Evolutionary conservation across 148 eudicot genomes (phyloP).

Genomic region (Vaccinium myrtillus): DNA sequence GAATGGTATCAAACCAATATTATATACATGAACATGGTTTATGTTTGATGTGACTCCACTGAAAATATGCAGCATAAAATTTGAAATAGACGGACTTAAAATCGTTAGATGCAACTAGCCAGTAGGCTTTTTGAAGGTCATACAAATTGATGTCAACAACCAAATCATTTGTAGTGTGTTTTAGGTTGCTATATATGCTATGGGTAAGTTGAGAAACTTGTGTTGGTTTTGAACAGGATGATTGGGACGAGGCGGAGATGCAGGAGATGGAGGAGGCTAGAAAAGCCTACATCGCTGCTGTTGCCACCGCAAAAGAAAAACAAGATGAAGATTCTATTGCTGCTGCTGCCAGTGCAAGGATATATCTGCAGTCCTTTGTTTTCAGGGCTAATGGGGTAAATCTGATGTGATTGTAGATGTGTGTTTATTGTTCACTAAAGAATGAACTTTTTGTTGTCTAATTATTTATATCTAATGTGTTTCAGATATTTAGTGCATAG

Average conservation of each 20-base stretch:
- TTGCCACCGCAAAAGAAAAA: slow-evolving; percentile 65
- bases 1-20: background rate
- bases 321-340: slow-evolving; percentile 80
- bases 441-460: background rate
- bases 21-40: background rate
- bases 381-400: slow-evolving; percentile 21
- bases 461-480: background rate
- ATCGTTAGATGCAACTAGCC: background rate
- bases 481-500: background rate
- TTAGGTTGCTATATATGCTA: background rate
- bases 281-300: slow-evolving; percentile 65
- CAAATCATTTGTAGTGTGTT: background rate
- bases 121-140: background rate
- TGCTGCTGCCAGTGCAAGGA: slow-evolving; percentile 60
- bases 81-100: background rate
- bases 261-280: slow-evolving; percentile 68
- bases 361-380: slow-evolving; percentile 62
- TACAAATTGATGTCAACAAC: background rate
- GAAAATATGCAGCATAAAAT: background rate
- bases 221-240: slow-evolving; percentile 44
- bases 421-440: background rate
- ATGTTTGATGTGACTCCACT: background rate
- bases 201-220: background rate
- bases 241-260: slow-evolving; percentile 49
- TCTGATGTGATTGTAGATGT: background rate